Conservation (phyloP, 805 yeast genomes). For the Candida glaebosa region DNA sequence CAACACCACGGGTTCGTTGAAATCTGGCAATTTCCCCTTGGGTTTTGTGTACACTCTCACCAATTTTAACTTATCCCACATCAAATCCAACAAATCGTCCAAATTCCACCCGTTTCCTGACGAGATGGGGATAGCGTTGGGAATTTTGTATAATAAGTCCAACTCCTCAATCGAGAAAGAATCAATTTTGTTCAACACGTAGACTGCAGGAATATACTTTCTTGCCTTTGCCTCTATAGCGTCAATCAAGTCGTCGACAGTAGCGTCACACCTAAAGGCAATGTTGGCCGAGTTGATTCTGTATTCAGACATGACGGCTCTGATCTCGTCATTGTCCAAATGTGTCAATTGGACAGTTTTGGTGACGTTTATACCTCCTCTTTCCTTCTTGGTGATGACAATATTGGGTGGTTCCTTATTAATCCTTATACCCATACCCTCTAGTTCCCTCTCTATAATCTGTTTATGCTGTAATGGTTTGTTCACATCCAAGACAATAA, state of each 20-base stretch:
- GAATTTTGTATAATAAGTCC: conserved; percentile 85
- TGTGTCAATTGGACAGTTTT: conserved; percentile 91
- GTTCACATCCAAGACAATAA: conserved; percentile 92
- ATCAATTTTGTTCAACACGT: conserved; percentile 93
- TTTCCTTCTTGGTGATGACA: conserved; percentile 84
- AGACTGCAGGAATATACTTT: conserved; percentile 92
- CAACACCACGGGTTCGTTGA: conserved; percentile 90
- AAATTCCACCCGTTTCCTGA: conserved; percentile 96
- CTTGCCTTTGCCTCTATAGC: conserved; percentile 87
- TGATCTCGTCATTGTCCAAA: conserved; percentile 86
- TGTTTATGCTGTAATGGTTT: conserved; percentile 93
- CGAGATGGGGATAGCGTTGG: conserved; percentile 95
- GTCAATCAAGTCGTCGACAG: conserved; percentile 94
- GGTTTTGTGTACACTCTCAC: conserved; percentile 98
- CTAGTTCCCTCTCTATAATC: conserved; percentile 90
- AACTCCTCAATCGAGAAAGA: conserved; percentile 91
- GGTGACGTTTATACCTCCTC: conserved; percentile 93
- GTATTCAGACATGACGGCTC: conserved; percentile 95
- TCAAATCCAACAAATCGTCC: conserved; percentile 87
- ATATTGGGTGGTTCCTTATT: conserved; percentile 93
- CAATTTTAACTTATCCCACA: conserved; percentile 91
- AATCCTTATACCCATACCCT: conserved; percentile 95
- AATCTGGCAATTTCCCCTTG: conserved; percentile 91
- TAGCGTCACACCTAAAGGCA: conserved; percentile 95
- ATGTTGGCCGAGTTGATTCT: conserved; percentile 94